A percentile compares a stretch with the other conserved stretches of the same genome.
These are phyloP conservation scores for Seminavis robusta DNA, from an alignment of 108 stramenopile species.

Conservation along the genomic window DNA sequence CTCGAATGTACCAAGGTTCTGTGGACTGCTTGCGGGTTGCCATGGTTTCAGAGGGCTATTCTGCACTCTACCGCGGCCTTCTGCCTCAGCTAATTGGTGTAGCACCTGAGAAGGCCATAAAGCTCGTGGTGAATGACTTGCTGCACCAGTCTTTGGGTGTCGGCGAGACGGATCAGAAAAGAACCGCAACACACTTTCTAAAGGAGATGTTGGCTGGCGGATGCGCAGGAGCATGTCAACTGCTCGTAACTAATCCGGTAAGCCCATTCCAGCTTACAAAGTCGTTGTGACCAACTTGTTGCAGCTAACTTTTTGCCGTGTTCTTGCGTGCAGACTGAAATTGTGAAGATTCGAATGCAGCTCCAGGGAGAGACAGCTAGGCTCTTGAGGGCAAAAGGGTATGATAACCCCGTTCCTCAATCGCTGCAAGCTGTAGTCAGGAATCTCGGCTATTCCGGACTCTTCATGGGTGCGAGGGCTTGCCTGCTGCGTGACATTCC, in stretches of 20 bases:
- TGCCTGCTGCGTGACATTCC: slow-evolving; percentile 62
- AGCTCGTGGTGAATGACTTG: slow-evolving; percentile 51
- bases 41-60: slow-evolving; percentile 23
- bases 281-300: no score
- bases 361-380: slow-evolving; percentile 23
- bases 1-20: slow-evolving; percentile 20
- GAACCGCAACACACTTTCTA: neutral
- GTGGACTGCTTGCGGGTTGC: slow-evolving; percentile 40
- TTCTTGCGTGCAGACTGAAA: no score
- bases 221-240: slow-evolving; percentile 59
- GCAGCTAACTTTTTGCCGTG: no score
- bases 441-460: slow-evolving; percentile 40
- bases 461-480: slow-evolving; percentile 56
- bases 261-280: no score
- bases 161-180: neutral
- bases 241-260: slow-evolving; percentile 71
- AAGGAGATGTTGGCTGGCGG: slow-evolving; percentile 47
- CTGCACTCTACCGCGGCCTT: slow-evolving; percentile 48
- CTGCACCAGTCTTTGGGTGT: slow-evolving; percentile 1
- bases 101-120: slow-evolving; percentile 68
- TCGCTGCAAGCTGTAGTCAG: slow-evolving; percentile 22
- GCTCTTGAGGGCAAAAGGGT: slow-evolving; percentile 10
- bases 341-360: slow-evolving; percentile 69
- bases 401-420: slow-evolving; percentile 5
- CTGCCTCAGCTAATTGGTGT: slow-evolving; percentile 46